Conservation (phyloP, 805 yeast species). For the Ogataea zsoltii region DNA sequence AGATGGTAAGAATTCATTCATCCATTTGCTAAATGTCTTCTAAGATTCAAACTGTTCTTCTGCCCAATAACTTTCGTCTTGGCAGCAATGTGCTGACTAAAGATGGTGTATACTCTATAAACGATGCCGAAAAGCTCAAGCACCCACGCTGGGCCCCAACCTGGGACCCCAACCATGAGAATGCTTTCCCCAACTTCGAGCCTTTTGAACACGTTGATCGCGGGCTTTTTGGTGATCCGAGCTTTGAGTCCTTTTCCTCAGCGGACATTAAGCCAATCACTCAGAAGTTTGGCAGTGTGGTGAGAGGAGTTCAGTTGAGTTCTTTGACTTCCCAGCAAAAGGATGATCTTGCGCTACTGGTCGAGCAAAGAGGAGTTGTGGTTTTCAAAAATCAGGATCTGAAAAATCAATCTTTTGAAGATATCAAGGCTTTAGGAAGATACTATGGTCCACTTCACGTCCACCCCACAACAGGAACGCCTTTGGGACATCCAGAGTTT, state of each 20-base stretch:
- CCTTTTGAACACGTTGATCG: background rate
- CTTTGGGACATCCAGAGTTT: conserved; percentile 52
- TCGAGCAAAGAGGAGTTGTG: conserved; percentile 83
- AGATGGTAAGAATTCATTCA: no score
- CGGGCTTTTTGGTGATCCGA: background rate
- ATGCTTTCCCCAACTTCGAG: background rate
- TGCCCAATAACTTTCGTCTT: no score
- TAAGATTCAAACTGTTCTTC: no score
- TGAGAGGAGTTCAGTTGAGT: no score
- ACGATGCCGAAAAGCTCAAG: background rate
- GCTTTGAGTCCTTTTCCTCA: background rate
- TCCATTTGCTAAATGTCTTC: no score
- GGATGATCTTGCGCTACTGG: conserved; percentile 39
- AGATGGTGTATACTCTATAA: background rate
- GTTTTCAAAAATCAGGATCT: conserved; percentile 90
- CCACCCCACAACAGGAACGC: conserved; percentile 61
- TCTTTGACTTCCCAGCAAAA: no score
- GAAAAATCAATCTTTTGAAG: conserved; percentile 79
- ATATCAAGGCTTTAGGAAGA: conserved; percentile 65
- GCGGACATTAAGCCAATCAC: background rate
- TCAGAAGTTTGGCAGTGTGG: conserved; percentile 23
- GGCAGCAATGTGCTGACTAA: no score
- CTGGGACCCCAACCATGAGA: background rate
- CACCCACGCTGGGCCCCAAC: background rate
- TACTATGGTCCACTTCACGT: conserved; percentile 67